A percentile compares a stretch with the other conserved stretches of the same genome.
phyloP scores from a whole-genome alignment of 768 basidiomycete genomes.

The Hemileccinum rubropunctum region DNA sequence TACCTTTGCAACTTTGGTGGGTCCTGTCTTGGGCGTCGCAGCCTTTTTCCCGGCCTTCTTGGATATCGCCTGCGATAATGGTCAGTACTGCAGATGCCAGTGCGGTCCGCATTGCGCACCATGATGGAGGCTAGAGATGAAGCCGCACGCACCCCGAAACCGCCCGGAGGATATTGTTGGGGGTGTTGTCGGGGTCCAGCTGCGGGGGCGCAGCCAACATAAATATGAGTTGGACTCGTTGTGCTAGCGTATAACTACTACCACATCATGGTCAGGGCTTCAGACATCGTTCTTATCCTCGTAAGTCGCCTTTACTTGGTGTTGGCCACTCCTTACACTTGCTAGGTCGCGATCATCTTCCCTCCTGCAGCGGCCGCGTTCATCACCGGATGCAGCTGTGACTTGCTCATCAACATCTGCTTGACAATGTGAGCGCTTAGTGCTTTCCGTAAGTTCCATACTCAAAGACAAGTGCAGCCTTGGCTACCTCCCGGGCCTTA shows the following conservation, averaged over 20 bases:
- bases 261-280: slow-evolving; percentile 47
- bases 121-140: slow-evolving; percentile 16
- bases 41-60: slow-evolving; percentile 91
- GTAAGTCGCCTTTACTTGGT: slow-evolving; percentile 37
- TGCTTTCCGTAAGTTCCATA: not conserved
- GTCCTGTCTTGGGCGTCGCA: slow-evolving; percentile 55
- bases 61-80: slow-evolving; percentile 61
- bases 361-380: slow-evolving; percentile 79
- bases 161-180: not conserved
- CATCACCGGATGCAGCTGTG: slow-evolving; percentile 80
- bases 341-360: slow-evolving; percentile 75
- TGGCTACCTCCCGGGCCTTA: slow-evolving; percentile 70
- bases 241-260: not conserved
- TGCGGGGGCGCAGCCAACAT: slow-evolving; percentile 1
- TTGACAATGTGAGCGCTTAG: slow-evolving; percentile 61
- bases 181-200: slow-evolving; percentile 20
- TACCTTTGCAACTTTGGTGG: slow-evolving; percentile 76
- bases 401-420: slow-evolving; percentile 80
- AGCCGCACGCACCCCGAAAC: slow-evolving; percentile 13
- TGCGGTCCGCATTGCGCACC: slow-evolving; percentile 12
- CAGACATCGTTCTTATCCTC: slow-evolving; percentile 78
- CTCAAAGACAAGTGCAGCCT: slow-evolving; percentile 41
- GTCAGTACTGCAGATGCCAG: slow-evolving; percentile 1
- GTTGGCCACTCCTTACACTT: not conserved
- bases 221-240: not conserved